Evolutionary conservation across 106 monocot genomes (phyloP), one percentile per base, ranked within the genome.

Genomic region (Triglochin maritima): DNA sequence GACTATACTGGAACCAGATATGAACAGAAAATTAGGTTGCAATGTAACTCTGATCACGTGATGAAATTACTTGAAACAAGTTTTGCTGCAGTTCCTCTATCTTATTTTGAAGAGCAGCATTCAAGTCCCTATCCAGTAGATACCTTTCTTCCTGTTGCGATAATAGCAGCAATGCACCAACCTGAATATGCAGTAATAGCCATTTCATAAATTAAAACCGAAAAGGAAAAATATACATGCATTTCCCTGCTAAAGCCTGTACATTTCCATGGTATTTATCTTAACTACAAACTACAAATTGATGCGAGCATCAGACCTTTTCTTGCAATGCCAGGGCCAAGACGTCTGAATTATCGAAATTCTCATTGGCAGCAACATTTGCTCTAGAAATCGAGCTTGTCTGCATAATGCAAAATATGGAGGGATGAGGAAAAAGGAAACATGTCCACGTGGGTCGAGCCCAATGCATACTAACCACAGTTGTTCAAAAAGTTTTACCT

Each of bases 111-210:
- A 91, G 80, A 71, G 83, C 87, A 71, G 59, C 46, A 79, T 92
- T 81, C 50, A 75, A 70, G 68, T 98, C 84, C 69, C 80, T 79
- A 69, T 88, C 92, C 49, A 88, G 56, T 61, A 98, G 69, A 81
- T 98, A 77, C 43, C 88, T 92, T 72, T 98, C 92, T 79, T 98
- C 92, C 74, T 92, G 84, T 62, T 98, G 98, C 12, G 98, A 98
- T 71, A 98, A 76, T 56, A 98, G 91, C 47, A 98, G 77, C 41
- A 98, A 72, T 64, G 82, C 77, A 57, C 78, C 79, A 68, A 98
- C 88, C 98, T 98, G 71, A 14, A 64, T 71, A 7, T 46, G 59
- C 17, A 72, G 45, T 4, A 75, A 58, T 11, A 47, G 46, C 47
- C 5, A 77, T 46, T 16, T 47, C 15, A 17, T 70, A 4, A 47